phyloP scores from a whole-genome alignment of 257 asterid species.

The Solanum clarkiae region DNA sequence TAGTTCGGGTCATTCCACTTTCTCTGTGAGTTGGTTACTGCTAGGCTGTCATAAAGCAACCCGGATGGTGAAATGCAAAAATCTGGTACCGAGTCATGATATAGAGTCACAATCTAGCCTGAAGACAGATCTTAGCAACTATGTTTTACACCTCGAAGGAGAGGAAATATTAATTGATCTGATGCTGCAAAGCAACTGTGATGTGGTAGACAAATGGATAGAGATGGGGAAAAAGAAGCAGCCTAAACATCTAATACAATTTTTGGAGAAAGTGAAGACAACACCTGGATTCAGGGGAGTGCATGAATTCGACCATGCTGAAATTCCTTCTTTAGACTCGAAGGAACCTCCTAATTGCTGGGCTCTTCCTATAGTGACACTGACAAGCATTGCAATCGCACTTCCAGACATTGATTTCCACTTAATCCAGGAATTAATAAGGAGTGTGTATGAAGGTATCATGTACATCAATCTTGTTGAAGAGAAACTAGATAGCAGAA shows the following conservation, averaged over 20 bases:
- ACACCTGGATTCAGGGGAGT: conserved; percentile 44
- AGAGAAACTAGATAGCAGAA: background rate
- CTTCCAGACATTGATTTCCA: conserved; percentile 9
- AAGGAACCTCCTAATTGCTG: conserved; percentile 74
- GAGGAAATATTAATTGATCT: conserved; percentile 54
- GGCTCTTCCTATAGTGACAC: conserved; percentile 80
- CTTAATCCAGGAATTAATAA: background rate
- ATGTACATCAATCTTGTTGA: conserved; percentile 6
- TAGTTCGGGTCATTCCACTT: conserved; percentile 41
- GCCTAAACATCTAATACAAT: conserved; percentile 36
- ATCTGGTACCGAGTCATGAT: conserved; percentile 8
- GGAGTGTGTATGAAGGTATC: conserved; percentile 9
- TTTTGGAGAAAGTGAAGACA: conserved; percentile 35
- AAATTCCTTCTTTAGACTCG: conserved; percentile 41
- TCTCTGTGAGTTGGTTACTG: conserved; percentile 19
- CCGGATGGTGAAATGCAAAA: conserved; percentile 12
- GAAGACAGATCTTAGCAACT: conserved; percentile 37
- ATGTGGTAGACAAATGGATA: conserved; percentile 45
- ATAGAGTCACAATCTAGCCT: conserved; percentile 12
- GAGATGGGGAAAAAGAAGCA: conserved; percentile 50
- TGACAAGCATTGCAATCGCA: conserved; percentile 21
- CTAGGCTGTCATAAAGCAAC: conserved; percentile 15
- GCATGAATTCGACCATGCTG: conserved; percentile 36
- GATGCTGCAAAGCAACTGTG: conserved; percentile 47
- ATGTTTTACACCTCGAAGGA: conserved; percentile 71